Evolutionary conservation across 2,329 filamentous ascomycete species (phyloP), one percentile per base, ranked within the genome.

Genomic region (Penicillium sp.): DNA sequence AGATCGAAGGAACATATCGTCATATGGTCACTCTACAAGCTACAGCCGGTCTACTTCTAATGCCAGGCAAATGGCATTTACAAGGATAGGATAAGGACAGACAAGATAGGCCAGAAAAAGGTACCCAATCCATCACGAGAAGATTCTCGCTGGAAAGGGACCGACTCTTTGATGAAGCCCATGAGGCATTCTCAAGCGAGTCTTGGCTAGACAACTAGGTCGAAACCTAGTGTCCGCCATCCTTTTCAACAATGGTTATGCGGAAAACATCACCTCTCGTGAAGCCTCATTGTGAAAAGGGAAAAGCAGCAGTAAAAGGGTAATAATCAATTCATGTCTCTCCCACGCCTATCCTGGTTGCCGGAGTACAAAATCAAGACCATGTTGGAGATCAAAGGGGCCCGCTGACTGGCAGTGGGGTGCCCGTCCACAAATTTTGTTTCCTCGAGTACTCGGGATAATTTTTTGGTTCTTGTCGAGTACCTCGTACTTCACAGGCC

Each of bases 241-340:
- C 63, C 67, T 68, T 71, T 72, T 77, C 77, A 80, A 70, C 77
- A 81, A 82, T 82, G 80, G 79, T 82, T 82, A 79, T 77, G 73
- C 80, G 80, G 80, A 76, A 74, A 68, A 65, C 74, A 74, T 78
- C 80, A 82, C 80, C 79, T 75, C 70, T 74, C 69, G 80, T 82
- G 80, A 80, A 78, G 79, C 80, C 80, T 79, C 80, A 82, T 82
- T 80, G 78, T 77, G 73, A 71, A 73, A 71, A 77, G 74, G 75
- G 71, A 73, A 78, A 52, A 55, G 49, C 55, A 49, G 44, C 50
- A 56, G 54, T 52, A 53, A 44, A 50, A 65, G 63, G 57, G 59
- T 59, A 59, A 63, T 69, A 67, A 62, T 67, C 58, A 60, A 69
- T 72, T 71, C 68, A 72, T 72, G 69, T 72, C 70, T 67, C 69